These are phyloP conservation scores for Polygonum aviculare DNA, from an alignment of 148 eudicot genomes.

Conservation along the genomic window DNA sequence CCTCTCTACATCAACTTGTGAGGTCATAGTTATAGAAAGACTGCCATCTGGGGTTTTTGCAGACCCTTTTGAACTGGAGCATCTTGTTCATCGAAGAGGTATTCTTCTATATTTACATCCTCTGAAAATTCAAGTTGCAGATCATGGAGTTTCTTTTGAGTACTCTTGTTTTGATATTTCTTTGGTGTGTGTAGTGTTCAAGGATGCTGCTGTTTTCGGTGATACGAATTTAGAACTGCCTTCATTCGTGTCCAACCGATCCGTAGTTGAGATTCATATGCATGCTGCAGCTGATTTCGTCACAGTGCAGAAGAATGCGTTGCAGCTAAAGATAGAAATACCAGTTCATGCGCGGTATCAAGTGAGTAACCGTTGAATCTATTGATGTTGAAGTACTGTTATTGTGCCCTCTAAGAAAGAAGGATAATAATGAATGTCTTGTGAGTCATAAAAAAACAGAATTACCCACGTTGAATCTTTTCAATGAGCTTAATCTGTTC, in stretches of 20 bases:
- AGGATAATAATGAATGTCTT: too few relatives aligned
- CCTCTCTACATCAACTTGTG: slow-evolving; percentile 32
- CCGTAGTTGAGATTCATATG: slow-evolving; percentile 72
- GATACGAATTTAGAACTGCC: slow-evolving; percentile 91
- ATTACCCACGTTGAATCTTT: not conserved
- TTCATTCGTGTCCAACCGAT: slow-evolving; percentile 58
- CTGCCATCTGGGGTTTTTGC: slow-evolving; percentile 83
- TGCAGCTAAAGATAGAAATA: slow-evolving; percentile 40
- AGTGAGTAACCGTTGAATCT: slow-evolving; percentile 30
- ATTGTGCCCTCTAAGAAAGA: too few relatives aligned
- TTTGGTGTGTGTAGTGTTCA: slow-evolving; percentile 33
- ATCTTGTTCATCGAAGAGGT: slow-evolving; percentile 65
- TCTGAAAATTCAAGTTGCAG: not conserved
- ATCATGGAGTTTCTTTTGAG: not conserved
- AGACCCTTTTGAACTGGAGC: slow-evolving; percentile 91
- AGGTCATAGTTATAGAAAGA: slow-evolving; percentile 57
- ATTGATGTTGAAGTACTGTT: too few relatives aligned
- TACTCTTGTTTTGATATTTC: not conserved
- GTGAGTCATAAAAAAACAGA: not conserved
- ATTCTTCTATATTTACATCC: slow-evolving; percentile 16
- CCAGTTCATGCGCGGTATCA: slow-evolving; percentile 80
- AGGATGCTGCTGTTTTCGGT: slow-evolving; percentile 71
- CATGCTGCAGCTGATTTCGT: slow-evolving; percentile 25
- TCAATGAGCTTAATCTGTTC: not conserved
- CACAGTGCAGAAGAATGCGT: slow-evolving; percentile 19